Evolutionary conservation across 805 yeast species (phyloP), one percentile per base, ranked within the genome.

Genomic region (Barnettozyma vustinii): DNA sequence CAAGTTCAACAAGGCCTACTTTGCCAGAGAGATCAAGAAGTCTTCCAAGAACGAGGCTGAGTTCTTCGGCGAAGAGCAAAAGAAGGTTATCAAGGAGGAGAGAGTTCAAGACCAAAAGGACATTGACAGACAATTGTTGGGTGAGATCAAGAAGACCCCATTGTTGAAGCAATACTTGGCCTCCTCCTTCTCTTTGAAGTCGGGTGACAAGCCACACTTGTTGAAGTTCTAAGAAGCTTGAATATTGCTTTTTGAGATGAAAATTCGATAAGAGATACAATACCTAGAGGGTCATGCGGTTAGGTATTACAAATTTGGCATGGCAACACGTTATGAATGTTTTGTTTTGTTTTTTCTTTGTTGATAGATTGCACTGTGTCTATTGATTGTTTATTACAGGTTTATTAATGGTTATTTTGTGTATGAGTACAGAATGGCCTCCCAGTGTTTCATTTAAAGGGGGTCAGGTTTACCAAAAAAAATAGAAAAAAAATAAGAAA

Each of bases 121-220:
- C 54, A 95, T 92, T 65, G 99, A 92, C 79, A 82, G 88, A 74
- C 85, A 92, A 70, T 80, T 92, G 71, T 78, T 94, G 69, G 77
- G 92, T 66, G 94, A 87, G 79, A 87, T 94, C 81, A 90, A 91
- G 85, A 87, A 90, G 82, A 90, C 96, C 68, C 96, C 97, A 73
- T 82, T 89, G 72, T 86, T 92, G 75, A 88, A 89, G 77, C 96
- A 91, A 79, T 92, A 92, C 87, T 83, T 92, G 72, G 85, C 96
- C 64, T 73, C 97, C 66, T 79, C 96, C 62, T 92, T 92, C 91
- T 86, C 97, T 65, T 84, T 94, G 77, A 91, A 89, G 87, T 83
- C 80, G 77, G 98, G 98, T 76, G 99, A 92, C 83, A 89, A 79
- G 76, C 99, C 98, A 70, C 98, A 92, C 77, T 83, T 87, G 73